These are phyloP conservation scores for Blastocystis hominis DNA, from an alignment of 352 stramenopile genomes.

Conservation along the genomic window DNA sequence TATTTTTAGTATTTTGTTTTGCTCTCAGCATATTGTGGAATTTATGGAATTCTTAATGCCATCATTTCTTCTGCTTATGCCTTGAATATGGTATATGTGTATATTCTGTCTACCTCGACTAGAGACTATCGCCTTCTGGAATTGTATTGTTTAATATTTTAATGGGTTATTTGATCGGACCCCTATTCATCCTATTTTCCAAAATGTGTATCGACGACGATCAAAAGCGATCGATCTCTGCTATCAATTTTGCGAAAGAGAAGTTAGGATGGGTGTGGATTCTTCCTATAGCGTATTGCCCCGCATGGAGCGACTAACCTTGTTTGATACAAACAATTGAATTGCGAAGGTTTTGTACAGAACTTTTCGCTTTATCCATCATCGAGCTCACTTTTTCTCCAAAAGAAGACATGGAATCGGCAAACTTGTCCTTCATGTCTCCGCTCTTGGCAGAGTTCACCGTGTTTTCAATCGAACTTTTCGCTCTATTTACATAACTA, in stretches of 20 bases:
- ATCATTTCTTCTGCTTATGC: neutral
- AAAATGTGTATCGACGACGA: neutral
- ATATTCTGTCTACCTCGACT: neutral
- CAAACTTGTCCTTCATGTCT: slow-evolving; percentile 51
- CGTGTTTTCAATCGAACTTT: slow-evolving; percentile 20
- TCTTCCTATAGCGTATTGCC: slow-evolving; percentile 7
- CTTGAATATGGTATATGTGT: neutral
- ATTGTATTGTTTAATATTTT: neutral
- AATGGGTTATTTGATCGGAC: neutral
- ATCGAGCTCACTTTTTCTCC: slow-evolving; percentile 44
- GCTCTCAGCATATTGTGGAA: neutral
- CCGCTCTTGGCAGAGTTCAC: slow-evolving; percentile 21
- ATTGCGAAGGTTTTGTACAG: slow-evolving; percentile 35
- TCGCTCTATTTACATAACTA: neutral
- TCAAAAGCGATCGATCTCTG: neutral
- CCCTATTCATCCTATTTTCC: neutral
- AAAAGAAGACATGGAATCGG: slow-evolving; percentile 44
- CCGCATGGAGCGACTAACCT: neutral
- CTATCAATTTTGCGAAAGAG: neutral
- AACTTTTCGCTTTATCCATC: slow-evolving; percentile 53
- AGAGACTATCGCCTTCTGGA: neutral
- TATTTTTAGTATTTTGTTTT: slow-evolving; percentile 9
- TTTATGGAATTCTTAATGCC: neutral
- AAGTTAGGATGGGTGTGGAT: slow-evolving; percentile 27
- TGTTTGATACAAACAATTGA: slow-evolving; percentile 17